These are phyloP conservation scores for Botryosphaeria dothidea DNA, from an alignment of 2,329 filamentous ascomycete genomes.

Conservation along the genomic window DNA sequence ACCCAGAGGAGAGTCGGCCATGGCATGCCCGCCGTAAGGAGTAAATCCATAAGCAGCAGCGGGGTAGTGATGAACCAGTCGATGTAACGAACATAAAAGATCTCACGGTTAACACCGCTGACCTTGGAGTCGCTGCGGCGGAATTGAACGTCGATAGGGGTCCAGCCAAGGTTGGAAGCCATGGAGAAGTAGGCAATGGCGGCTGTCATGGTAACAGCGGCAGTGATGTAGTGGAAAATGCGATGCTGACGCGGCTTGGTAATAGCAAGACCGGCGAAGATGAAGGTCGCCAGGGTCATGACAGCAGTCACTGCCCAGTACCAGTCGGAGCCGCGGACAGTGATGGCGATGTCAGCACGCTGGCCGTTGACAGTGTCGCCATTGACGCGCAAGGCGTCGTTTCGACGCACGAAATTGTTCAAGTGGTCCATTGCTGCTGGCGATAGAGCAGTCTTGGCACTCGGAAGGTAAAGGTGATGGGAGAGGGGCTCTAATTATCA, in stretches of 20 bases:
- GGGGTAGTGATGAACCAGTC: slow-evolving; percentile 67
- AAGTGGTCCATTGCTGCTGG: not conserved
- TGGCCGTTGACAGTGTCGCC: slow-evolving; percentile 47
- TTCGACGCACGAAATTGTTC: slow-evolving; percentile 28
- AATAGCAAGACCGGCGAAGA: slow-evolving; percentile 54
- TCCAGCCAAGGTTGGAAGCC: slow-evolving; percentile 66
- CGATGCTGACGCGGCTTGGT: slow-evolving; percentile 58
- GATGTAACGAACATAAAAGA: slow-evolving; percentile 68
- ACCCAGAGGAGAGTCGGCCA: slow-evolving; percentile 65
- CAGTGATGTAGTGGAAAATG: slow-evolving; percentile 66
- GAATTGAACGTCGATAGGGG: slow-evolving; percentile 64
- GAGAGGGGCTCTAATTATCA: not conserved
- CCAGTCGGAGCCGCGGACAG: slow-evolving; percentile 60
- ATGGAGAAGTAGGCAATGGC: slow-evolving; percentile 67
- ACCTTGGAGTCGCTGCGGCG: slow-evolving; percentile 46
- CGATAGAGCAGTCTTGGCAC: not conserved
- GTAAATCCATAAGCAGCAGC: slow-evolving; percentile 61
- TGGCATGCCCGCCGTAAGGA: slow-evolving; percentile 65
- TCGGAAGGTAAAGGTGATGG: not conserved
- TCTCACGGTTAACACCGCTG: slow-evolving; percentile 57
- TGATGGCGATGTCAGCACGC: slow-evolving; percentile 58
- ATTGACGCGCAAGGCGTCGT: slow-evolving; percentile 51
- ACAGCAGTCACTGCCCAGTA: slow-evolving; percentile 63
- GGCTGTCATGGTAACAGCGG: slow-evolving; percentile 59
- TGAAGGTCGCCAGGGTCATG: slow-evolving; percentile 58